Conservation (phyloP, 345 rosid species). For the Heritiera fomes region DNA sequence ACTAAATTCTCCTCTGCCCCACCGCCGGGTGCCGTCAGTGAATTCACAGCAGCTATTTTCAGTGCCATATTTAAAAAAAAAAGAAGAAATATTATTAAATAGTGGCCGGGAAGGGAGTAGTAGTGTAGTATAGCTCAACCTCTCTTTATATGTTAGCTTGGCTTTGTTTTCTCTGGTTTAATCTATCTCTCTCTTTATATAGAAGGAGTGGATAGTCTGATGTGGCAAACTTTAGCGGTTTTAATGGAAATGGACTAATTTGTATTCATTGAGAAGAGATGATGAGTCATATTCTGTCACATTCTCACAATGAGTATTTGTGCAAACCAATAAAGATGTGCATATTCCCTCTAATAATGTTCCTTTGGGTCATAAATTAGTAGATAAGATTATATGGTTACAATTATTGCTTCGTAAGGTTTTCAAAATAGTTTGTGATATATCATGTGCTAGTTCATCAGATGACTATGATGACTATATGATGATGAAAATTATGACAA, state of each 20-base stretch:
- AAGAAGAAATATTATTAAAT: not conserved
- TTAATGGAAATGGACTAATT: not conserved
- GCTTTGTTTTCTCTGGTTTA: not conserved
- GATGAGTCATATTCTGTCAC: constrained; percentile 14
- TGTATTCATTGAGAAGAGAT: not conserved
- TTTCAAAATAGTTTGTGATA: not conserved
- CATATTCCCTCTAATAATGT: not conserved
- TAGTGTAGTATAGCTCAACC: not conserved
- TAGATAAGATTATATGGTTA: constrained; percentile 8
- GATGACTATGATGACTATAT: constrained; percentile 1
- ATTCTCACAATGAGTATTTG: not conserved
- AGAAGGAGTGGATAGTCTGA: constrained; percentile 6
- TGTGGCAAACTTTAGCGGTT: constrained; percentile 3
- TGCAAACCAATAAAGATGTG: not conserved
- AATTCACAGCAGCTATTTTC: constrained; percentile 38
- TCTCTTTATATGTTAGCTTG: not conserved
- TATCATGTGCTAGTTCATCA: not conserved
- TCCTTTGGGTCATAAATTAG: not conserved
- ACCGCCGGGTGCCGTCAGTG: not conserved
- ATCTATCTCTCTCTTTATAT: not conserved
- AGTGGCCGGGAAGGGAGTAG: not conserved
- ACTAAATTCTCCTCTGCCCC: constrained; percentile 14
- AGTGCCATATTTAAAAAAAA: constrained; percentile 30
- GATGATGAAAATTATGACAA: not conserved
- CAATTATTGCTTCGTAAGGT: constrained; percentile 1